These are phyloP conservation scores for Phlegmacium glaucopus DNA, from an alignment of 768 basidiomycete genomes.

Conservation along the genomic window DNA sequence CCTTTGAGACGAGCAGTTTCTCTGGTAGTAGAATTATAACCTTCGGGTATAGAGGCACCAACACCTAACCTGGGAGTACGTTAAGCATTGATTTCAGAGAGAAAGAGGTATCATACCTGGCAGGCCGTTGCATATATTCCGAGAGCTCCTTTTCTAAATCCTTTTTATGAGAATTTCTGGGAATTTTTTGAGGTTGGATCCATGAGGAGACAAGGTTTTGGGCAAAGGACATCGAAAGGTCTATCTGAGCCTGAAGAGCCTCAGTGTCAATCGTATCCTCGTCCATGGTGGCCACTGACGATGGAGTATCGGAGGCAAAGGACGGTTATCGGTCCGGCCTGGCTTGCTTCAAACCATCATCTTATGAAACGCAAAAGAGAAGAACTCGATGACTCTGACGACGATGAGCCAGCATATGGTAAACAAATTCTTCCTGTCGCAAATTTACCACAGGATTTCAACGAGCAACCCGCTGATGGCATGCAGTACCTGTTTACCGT, in stretches of 20 bases:
- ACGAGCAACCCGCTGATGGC: slow-evolving; percentile 65
- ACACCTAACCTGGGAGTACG: slow-evolving; percentile 59
- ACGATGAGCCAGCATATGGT: slow-evolving; percentile 60
- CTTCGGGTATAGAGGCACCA: slow-evolving; percentile 57
- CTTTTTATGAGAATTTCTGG: slow-evolving; percentile 29
- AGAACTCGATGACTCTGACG: slow-evolving; percentile 48
- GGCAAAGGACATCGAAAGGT: slow-evolving; percentile 74
- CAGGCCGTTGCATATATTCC: slow-evolving; percentile 65
- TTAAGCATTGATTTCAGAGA: slow-evolving; percentile 6
- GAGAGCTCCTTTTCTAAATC: slow-evolving; percentile 55
- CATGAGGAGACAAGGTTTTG: slow-evolving; percentile 74
- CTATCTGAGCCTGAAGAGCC: slow-evolving; percentile 76
- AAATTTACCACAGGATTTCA: slow-evolving; percentile 65
- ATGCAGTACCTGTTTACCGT: slow-evolving; percentile 81
- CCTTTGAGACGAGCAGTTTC: slow-evolving; percentile 63
- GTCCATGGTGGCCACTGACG: slow-evolving; percentile 21
- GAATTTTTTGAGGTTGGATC: slow-evolving; percentile 55
- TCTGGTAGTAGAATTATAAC: slow-evolving; percentile 38
- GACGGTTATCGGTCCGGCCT: neutral
- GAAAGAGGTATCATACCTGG: slow-evolving; percentile 48
- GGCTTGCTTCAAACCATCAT: neutral
- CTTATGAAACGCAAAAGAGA: slow-evolving; percentile 53
- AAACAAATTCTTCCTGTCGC: slow-evolving; percentile 81
- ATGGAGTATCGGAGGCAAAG: too few species aligned
- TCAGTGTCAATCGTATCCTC: slow-evolving; percentile 64